These are phyloP conservation scores for Aspergillus nidulans DNA, from an alignment of 495 filamentous ascomycete genomes.

Conservation along the genomic window DNA sequence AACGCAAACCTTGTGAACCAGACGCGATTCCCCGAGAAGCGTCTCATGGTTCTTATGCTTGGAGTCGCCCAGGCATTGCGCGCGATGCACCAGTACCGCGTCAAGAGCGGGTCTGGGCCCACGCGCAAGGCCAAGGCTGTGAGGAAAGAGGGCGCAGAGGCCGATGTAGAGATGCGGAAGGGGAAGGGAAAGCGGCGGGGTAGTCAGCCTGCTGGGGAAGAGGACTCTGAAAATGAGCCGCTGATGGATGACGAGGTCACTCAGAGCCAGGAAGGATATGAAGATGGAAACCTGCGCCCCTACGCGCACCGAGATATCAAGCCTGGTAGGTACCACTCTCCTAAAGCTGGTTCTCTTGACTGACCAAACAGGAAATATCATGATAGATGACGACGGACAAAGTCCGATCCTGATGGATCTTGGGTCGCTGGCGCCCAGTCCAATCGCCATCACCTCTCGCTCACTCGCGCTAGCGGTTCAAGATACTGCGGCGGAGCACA, in stretches of 20 bases:
- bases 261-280: constrained; percentile 63
- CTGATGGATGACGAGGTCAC: constrained; percentile 83
- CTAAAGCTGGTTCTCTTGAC: background rate
- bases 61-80: constrained; percentile 85
- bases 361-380: constrained; percentile 72
- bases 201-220: constrained; percentile 46
- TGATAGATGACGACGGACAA: constrained; percentile 84
- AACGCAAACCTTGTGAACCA: constrained; percentile 98
- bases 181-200: constrained; percentile 46
- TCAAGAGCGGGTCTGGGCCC: constrained; percentile 51
- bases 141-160: constrained; percentile 54
- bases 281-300: constrained; percentile 65
- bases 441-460: constrained; percentile 88
- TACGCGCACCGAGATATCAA: constrained; percentile 98
- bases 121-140: constrained; percentile 58
- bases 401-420: constrained; percentile 98
- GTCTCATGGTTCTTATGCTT: constrained; percentile 83
- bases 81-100: constrained; percentile 84
- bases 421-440: constrained; percentile 82
- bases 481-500: constrained; percentile 91
- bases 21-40: constrained; percentile 83
- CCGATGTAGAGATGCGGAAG: constrained; percentile 58
- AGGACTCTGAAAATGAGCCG: constrained; percentile 71
- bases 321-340: constrained; percentile 56
- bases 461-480: constrained; percentile 87